These are phyloP conservation scores for Punctularia strigosozonata DNA, from an alignment of 768 basidiomycete species.

Conservation along the genomic window DNA sequence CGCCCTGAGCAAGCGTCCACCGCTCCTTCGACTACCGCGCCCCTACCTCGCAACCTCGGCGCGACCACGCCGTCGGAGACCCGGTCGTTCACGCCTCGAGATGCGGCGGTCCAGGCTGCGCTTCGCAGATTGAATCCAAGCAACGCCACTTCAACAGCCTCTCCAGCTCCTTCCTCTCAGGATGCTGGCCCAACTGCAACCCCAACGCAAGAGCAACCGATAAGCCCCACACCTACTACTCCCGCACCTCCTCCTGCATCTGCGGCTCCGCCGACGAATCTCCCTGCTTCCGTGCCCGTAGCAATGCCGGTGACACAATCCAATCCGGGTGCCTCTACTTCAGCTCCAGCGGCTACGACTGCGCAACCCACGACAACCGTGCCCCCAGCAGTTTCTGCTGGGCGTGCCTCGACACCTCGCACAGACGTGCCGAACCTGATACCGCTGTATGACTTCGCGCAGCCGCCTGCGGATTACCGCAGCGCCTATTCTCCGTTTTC, in stretches of 20 bases:
- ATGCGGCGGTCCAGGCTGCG: constrained; percentile 60
- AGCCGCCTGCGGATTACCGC: neutral
- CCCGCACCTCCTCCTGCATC: constrained; percentile 6
- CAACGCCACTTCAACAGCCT: constrained; percentile 2
- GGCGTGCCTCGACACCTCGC: constrained; percentile 7
- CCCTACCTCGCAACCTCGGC: constrained; percentile 1
- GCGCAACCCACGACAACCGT: too few relatives aligned
- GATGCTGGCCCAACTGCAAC: constrained; percentile 1
- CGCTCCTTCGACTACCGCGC: constrained; percentile 6
- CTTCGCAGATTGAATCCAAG: constrained; percentile 32
- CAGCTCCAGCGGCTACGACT: constrained; percentile 5
- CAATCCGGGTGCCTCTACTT: too few relatives aligned
- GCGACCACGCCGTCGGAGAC: constrained; percentile 7
- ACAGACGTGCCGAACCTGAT: constrained; percentile 21
- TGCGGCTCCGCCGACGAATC: constrained; percentile 1
- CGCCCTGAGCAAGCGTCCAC: constrained; percentile 4
- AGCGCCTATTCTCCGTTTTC: constrained; percentile 6
- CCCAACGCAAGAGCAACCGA: neutral
- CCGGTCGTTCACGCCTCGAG: constrained; percentile 22
- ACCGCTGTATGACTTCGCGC: constrained; percentile 27
- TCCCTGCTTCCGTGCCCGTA: constrained; percentile 2
- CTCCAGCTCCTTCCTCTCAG: constrained; percentile 5
- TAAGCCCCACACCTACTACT: constrained; percentile 1
- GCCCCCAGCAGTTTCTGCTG: too few relatives aligned
- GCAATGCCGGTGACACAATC: constrained; percentile 5